These are phyloP conservation scores for Hypoxylon sp. DNA, from an alignment of 2,329 filamentous ascomycete genomes.

Conservation along the genomic window DNA sequence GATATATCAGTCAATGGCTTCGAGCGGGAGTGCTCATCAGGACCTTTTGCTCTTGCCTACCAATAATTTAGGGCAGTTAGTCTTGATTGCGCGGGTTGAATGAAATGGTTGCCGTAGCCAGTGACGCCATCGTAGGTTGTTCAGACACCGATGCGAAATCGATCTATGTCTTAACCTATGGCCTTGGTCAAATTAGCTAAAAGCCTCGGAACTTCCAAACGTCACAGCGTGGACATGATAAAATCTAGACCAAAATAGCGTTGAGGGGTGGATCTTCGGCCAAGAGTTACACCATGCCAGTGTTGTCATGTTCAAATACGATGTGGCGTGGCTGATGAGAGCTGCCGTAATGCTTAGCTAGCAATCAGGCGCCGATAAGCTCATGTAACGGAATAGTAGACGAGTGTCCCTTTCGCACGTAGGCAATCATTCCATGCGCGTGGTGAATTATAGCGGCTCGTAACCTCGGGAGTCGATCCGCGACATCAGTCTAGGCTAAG, in stretches of 20 bases:
- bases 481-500: slow-evolving; percentile 4
- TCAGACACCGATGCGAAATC: neutral
- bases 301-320: neutral
- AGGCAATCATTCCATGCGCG: neutral
- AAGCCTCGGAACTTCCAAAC: neutral
- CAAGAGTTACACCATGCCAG: neutral
- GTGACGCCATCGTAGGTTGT: neutral
- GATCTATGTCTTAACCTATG: neutral
- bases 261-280: neutral
- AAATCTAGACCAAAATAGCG: neutral
- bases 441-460: neutral
- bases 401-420: neutral
- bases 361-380: neutral
- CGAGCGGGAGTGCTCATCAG: neutral
- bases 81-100: neutral
- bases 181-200: neutral
- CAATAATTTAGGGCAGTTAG: neutral
- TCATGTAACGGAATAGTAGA: neutral
- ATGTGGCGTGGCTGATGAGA: neutral
- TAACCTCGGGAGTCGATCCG: neutral
- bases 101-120: neutral
- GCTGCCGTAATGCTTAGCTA: slow-evolving; percentile 6
- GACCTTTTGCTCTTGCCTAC: neutral
- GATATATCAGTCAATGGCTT: neutral
- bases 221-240: neutral